Percentiles rank a stretch among this genome's conserved stretches.
These are phyloP conservation scores for Leishmania major DNA, from an alignment of 208 protist genomes.

Conservation along the genomic window DNA sequence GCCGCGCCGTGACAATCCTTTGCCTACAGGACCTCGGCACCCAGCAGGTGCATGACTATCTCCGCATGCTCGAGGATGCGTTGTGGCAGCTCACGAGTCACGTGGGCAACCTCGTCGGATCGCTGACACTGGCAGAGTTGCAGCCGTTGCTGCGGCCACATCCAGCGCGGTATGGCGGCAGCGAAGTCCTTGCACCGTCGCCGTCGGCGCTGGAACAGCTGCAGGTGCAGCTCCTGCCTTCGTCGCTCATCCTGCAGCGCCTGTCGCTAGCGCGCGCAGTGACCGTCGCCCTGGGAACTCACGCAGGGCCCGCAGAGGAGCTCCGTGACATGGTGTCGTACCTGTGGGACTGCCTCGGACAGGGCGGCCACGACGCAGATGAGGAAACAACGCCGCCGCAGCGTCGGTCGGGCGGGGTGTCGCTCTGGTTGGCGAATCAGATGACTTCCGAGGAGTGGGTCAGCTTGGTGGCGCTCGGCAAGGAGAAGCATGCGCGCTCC, in stretches of 20 bases:
- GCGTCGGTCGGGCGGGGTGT: background rate
- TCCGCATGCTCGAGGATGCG: conserved; percentile 77
- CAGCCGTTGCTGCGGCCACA: conserved; percentile 9
- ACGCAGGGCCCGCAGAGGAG: conserved; percentile 33
- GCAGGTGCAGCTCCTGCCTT: conserved; percentile 16
- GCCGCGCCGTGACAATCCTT: conserved; percentile 50
- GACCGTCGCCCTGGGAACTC: conserved; percentile 37
- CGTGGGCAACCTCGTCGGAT: conserved; percentile 57
- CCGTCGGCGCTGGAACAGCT: background rate
- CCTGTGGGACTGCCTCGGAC: conserved; percentile 38
- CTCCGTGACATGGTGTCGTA: conserved; percentile 43
- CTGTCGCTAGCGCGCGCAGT: conserved; percentile 60
- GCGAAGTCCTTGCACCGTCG: conserved; percentile 12
- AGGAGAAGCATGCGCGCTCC: conserved; percentile 45
- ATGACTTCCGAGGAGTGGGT: conserved; percentile 65
- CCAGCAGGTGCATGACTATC: conserved; percentile 69
- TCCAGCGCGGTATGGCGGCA: background rate
- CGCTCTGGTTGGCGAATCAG: conserved; percentile 39
- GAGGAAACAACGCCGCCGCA: background rate
- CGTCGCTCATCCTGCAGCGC: conserved; percentile 33
- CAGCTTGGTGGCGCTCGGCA: conserved; percentile 53
- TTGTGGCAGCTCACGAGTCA: conserved; percentile 74
- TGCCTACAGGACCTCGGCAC: conserved; percentile 82
- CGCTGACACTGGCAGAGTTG: conserved; percentile 21
- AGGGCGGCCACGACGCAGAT: background rate